Base-by-base conservation (phyloP, 495 filamentous ascomycete species). In the Xylaria bambusicola region DNA sequence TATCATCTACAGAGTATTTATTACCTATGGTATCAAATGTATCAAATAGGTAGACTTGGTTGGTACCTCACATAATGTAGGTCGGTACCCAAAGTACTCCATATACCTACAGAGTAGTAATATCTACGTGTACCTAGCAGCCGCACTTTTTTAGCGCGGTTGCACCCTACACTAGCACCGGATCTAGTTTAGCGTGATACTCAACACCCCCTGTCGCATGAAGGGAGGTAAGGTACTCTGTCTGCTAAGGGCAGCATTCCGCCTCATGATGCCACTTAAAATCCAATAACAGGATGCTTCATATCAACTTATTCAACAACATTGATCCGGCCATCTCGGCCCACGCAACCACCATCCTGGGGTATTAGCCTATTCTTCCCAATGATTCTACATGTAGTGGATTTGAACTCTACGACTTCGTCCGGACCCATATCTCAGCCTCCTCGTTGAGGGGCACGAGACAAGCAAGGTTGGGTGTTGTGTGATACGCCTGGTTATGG, bases 261-360 rank as follows among this genome's bases (percentile, higher is more conserved):
- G 23, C 40, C 18, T 15, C 31, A 17, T 40, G 41, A 46, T 35
- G 41, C 40, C 7, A 46, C 29, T 40, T 48, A 46, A 23, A 47
- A 31, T 47, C 38, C 21, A 4, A 47, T 12, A 18, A 26, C 21
- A 45, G 40, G 12, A 53, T 52, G 57, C 38, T 60, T 53, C 57
- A 46, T 38, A 10, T 40, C 35, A 47, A 29, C 15, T 36, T 21
- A 18, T 33, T 36, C 29, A 35, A 36, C 38, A 53, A 26, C 29
- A 53, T 2, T 29, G 35, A 0, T 5, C 31, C 6, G 40, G 48
- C 29, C 17, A n/a, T 13, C 29, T 20, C 41, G 57, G 48, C 27
- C 36, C 17, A 21, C 21, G 12, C 40, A 52, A 46, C 48, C 9
- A 36, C 27, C 18, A 18, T 3, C 18, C 3, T 1, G 21, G 13